Base-by-base conservation (phyloP, 2,329 filamentous ascomycete genomes). In the Aspergillus uvarum region DNA sequence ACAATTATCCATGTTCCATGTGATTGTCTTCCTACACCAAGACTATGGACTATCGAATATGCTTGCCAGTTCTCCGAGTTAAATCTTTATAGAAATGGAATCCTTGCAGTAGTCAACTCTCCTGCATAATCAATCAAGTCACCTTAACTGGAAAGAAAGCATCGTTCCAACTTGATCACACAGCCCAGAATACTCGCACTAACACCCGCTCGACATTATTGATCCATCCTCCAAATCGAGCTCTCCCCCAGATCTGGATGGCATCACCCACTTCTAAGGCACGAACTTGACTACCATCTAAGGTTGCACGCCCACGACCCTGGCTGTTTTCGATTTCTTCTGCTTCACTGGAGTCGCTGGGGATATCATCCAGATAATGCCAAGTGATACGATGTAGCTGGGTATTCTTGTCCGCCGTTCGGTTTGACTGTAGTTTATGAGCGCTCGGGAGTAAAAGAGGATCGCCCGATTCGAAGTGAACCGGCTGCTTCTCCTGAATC, bases 141-240 rank as follows among this genome's bases (percentile, higher is more conserved):
- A 49, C 22, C 26, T 31, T 5, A 48, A 8, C 14, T 6, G 22
- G 31, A 29, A 2, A 16, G 50, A 56, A 5, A 10, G 19, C 26
- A 19, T n/a, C 10, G 12, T 21, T 24, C 12, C 21, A 8, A 2
- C 19, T n/a, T 51, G 5, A 50, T 63, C 61, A 76, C 47, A 75
- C 63, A 38, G 73, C 74, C 76, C 76, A 78, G 52, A 73, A 78
- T 2, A 77, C 67, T 26, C 73, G 65, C 24, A 75, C 69, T 10
- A 65, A 67, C 44, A 74, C 61, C 5, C 56, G 49, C 26, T 72
- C 56, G 4, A 77, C 73, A 63, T 72, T 59, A 54, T 77, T 78
- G 10, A 51, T 42, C 76, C 76, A 78, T 5, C 69, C 72, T 0
- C 66, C 65, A 61, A 77, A 78, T 26, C 76, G 69, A 19, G 76